Percentiles rank a stretch among this genome's conserved stretches.
Conservation (phyloP, 805 yeast species). For the Yamadazyma olivae region DNA sequence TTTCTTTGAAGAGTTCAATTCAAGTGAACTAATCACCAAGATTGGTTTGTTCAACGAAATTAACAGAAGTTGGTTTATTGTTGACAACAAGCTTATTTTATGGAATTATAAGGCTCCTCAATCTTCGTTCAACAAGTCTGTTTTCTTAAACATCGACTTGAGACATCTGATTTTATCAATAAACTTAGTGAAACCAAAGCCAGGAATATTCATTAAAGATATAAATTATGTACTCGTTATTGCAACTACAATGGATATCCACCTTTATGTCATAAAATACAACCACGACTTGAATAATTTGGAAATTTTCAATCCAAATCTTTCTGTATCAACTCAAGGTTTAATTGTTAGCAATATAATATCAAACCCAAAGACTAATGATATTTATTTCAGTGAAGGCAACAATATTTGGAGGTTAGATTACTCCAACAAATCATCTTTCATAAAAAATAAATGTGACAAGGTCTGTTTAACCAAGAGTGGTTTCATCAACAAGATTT, state of each 20-base stretch:
- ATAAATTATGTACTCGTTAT: conserved; percentile 72
- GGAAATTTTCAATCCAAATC: conserved; percentile 77
- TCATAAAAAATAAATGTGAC: conserved; percentile 81
- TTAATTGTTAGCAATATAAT: conserved; percentile 63
- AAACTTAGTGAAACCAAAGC: conserved; percentile 75
- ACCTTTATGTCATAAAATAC: conserved; percentile 69
- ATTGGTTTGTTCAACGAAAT: conserved; percentile 85
- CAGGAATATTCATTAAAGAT: conserved; percentile 72
- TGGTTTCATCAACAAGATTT: conserved; percentile 34
- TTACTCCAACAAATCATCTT: conserved; percentile 78
- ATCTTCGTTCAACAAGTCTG: conserved; percentile 44
- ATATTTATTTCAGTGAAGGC: conserved; percentile 80
- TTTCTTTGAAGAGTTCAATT: conserved; percentile 68
- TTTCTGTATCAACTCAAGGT: conserved; percentile 79
- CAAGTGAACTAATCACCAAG: conserved; percentile 61
- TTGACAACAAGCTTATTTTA: conserved; percentile 74
- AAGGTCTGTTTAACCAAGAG: conserved; percentile 78
- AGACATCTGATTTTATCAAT: conserved; percentile 75
- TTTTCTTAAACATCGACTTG: conserved; percentile 77
- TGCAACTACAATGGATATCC: conserved; percentile 77
- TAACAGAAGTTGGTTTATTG: conserved; percentile 79
- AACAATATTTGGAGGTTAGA: conserved; percentile 82
- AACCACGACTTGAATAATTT: conserved; percentile 42
- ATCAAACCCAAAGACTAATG: conserved; percentile 61
- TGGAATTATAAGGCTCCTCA: conserved; percentile 75